These are phyloP conservation scores for Blastobotrys malaysiensis DNA, from an alignment of 1,139 yeast genomes.

Conservation along the genomic window DNA sequence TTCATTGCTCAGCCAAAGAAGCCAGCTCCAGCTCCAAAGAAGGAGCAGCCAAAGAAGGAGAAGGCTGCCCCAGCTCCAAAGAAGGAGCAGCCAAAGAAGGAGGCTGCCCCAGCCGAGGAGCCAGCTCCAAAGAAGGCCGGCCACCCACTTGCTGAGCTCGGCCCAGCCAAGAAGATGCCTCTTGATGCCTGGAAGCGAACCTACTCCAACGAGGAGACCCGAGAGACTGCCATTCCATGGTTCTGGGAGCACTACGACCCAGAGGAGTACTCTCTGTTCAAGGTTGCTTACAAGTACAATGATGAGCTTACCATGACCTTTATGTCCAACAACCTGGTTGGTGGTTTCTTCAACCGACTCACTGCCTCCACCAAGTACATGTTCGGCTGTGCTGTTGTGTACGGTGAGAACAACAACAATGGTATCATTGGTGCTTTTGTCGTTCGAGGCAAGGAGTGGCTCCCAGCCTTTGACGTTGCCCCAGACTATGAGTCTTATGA, in stretches of 20 bases:
- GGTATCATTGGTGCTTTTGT: constrained; percentile 95
- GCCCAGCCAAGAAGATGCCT: constrained; percentile 55
- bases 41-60: constrained; percentile 38
- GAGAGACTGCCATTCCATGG: constrained; percentile 93
- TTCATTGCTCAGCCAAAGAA: constrained; percentile 64
- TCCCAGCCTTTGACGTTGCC: constrained; percentile 95
- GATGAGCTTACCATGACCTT: constrained; percentile 95
- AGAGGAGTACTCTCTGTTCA: constrained; percentile 92
- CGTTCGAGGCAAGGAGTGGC: constrained; percentile 89
- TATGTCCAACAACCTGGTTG: constrained; percentile 97
- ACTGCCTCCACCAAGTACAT: constrained; percentile 86
- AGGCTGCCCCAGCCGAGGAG: not conserved
- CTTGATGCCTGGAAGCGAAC: constrained; percentile 95
- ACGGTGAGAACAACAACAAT: constrained; percentile 98
- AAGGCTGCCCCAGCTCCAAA: constrained; percentile 39
- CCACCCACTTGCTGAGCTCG: constrained; percentile 87
- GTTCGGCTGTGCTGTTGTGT: constrained; percentile 91
- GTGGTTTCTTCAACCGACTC: constrained; percentile 98
- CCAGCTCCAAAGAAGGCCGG: constrained; percentile 57
- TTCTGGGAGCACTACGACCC: constrained; percentile 96
- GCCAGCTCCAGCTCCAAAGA: constrained; percentile 76
- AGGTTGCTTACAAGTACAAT: constrained; percentile 94
- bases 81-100: constrained; percentile 30
- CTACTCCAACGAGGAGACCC: constrained; percentile 97
- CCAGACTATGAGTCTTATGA: constrained; percentile 96